phyloP scores from a whole-genome alignment of 176 grass and related monocot genomes.

The Carex kokanica region DNA sequence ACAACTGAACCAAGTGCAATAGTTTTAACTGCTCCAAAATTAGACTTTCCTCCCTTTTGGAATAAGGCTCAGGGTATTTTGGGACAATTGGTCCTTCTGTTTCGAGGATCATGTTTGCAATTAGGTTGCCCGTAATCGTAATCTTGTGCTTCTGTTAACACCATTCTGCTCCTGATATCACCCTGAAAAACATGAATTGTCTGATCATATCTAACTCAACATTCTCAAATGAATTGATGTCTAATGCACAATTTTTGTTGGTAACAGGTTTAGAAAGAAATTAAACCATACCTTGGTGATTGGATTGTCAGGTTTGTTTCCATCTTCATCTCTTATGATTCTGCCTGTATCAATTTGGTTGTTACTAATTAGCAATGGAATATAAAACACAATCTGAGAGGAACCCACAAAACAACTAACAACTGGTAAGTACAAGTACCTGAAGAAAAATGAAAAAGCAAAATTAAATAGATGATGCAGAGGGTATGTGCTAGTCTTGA shows the following conservation, averaged over 20 bases:
- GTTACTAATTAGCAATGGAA: background rate
- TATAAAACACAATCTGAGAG: background rate
- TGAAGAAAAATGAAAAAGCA: slow-evolving; percentile 25
- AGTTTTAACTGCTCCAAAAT: slow-evolving; percentile 17
- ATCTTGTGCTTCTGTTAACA: slow-evolving; percentile 63
- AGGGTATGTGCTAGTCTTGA: slow-evolving; percentile 11
- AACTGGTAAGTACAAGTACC: background rate
- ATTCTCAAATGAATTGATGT: background rate
- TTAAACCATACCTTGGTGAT: slow-evolving; percentile 16
- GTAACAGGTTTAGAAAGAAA: background rate
- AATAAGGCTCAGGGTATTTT: slow-evolving; percentile 14
- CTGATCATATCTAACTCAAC: background rate
- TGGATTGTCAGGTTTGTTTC: background rate
- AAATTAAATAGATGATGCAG: slow-evolving; percentile 20
- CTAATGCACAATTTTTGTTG: background rate
- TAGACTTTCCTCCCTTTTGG: background rate
- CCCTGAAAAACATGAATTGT: background rate
- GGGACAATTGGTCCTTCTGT: slow-evolving; percentile 42
- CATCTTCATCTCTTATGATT: background rate
- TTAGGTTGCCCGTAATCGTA: slow-evolving; percentile 84
- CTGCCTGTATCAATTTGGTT: background rate
- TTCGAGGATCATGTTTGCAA: slow-evolving; percentile 60
- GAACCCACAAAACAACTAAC: background rate
- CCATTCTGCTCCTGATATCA: slow-evolving; percentile 45
- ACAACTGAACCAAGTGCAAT: slow-evolving; percentile 1